phyloP scores from a whole-genome alignment of 768 basidiomycete genomes.

The Boletellus sp. region DNA sequence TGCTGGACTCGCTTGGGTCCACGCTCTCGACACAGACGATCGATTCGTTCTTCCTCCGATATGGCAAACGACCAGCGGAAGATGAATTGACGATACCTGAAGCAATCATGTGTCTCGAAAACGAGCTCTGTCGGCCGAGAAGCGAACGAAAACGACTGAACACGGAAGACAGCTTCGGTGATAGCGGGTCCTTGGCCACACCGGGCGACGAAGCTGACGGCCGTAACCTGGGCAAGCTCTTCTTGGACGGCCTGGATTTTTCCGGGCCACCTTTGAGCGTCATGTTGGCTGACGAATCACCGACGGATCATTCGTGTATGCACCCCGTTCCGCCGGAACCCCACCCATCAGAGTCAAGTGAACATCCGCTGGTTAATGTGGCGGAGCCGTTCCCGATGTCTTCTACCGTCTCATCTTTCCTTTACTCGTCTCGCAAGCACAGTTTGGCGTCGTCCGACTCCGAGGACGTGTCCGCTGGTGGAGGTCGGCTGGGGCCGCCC shows the following conservation, averaged over 20 bases:
- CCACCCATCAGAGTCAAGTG: conserved; percentile 44
- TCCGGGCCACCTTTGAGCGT: conserved; percentile 45
- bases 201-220: conserved; percentile 40
- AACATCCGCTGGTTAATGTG: conserved; percentile 40
- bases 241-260: conserved; percentile 59
- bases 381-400: conserved; percentile 26
- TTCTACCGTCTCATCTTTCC: conserved; percentile 6
- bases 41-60: conserved; percentile 74
- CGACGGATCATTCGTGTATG: conserved; percentile 20
- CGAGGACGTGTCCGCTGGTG: conserved; percentile 34
- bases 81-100: conserved; percentile 80
- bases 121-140: conserved; percentile 68
- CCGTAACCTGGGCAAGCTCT: conserved; percentile 34
- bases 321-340: conserved; percentile 13
- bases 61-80: conserved; percentile 55
- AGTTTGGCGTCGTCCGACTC: conserved; percentile 46
- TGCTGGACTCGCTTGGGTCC: conserved; percentile 96
- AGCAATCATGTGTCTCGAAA: conserved; percentile 80
- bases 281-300: conserved; percentile 28
- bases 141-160: conserved; percentile 68
- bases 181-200: conserved; percentile 52
- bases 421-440: conserved; percentile 24
- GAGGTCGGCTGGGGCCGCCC: conserved; percentile 6
- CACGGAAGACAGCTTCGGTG: conserved; percentile 40
- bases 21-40: conserved; percentile 80